Base-by-base conservation (phyloP, 192 early-diverging fungal genomes). In the Coemansia sp. region DNA sequence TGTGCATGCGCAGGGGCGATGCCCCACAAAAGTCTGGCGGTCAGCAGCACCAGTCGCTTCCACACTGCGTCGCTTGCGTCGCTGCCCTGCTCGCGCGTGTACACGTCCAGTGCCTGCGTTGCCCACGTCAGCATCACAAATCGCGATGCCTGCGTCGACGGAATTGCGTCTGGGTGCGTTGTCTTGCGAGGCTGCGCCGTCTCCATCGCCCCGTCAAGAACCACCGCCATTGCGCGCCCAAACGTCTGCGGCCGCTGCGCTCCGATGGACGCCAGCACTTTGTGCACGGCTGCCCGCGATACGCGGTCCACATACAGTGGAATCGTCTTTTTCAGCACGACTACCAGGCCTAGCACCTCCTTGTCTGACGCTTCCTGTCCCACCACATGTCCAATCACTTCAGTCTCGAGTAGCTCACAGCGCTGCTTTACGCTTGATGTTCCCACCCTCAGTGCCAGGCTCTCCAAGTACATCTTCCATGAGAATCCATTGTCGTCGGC, bases 71-170 rank as follows among this genome's bases (percentile, higher is more conserved):
- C 78, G 10, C 62, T 69, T 1, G 70, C 78, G 50, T 85, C 82
- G 0, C 83, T 84, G 0, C 73, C 73, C 11, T 59, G 50, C 23
- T 82, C 57, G 22, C 87, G 64, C 9, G 51, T 53, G 41, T 69
- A 64, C 2, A 68, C 58, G 1, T 69, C 55, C 50, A 89, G 49
- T 22, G 88, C 63, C 38, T 75, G 18, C 61, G 87, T 80, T 22
- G 87, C 65, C 89, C 89, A 91, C 29, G 85, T 83, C 60, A 89
- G 78, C 53, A 89, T 57, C 32, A 82, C 82, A 61, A 90, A 85
- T 13, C 88, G 81, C 49, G 81, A 61, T 12, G 83, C 81, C 50
- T 84, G 82, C 51, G 87, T 66, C 51, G 87, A 82, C 29, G 75
- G 43, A 48, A 72, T 75, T 39, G 61, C 50, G 19, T 69, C 77